Percentiles rank a stretch among this genome's conserved stretches.
Conservation (phyloP, 2,329 filamentous ascomycete genomes). For the Tympanopsis confertula region DNA sequence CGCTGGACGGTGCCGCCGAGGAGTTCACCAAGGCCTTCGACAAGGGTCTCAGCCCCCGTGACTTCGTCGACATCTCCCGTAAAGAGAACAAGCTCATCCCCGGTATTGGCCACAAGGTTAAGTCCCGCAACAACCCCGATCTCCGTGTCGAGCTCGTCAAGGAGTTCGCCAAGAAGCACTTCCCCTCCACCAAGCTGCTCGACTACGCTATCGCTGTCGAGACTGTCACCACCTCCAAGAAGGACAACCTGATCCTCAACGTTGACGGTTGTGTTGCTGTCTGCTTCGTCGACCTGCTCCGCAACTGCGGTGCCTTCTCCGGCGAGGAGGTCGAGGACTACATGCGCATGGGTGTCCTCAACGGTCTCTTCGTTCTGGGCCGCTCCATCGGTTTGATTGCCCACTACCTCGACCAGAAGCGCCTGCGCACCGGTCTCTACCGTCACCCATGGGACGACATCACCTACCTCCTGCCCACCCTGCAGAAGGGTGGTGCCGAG, state of each 20-base stretch:
- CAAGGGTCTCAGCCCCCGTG: slow-evolving; percentile 94
- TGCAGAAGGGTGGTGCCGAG: slow-evolving; percentile 58
- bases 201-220: slow-evolving; percentile 98
- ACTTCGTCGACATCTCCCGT: slow-evolving; percentile 97
- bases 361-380: slow-evolving; percentile 96
- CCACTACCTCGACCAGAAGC: slow-evolving; percentile 99
- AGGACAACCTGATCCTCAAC: slow-evolving; percentile 99
- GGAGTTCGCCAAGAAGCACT: slow-evolving; percentile 95
- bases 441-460: slow-evolving; percentile 99
- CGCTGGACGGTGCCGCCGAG: slow-evolving; percentile 90
- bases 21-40: slow-evolving; percentile 98
- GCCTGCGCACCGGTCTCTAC: slow-evolving; percentile 95
- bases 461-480: slow-evolving; percentile 79
- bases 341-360: slow-evolving; percentile 96
- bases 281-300: slow-evolving; percentile 94
- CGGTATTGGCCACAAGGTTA: slow-evolving; percentile 97
- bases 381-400: slow-evolving; percentile 98
- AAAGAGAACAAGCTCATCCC: slow-evolving; percentile 99
- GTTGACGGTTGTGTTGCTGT: slow-evolving; percentile 96
- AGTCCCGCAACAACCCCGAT: slow-evolving; percentile 99
- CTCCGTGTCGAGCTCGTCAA: slow-evolving; percentile 98
- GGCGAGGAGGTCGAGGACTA: slow-evolving; percentile 96
- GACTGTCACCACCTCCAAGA: slow-evolving; percentile 97
- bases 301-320: slow-evolving; percentile 96
- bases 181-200: slow-evolving; percentile 94